Percentiles rank a stretch among this genome's conserved stretches.
Evolutionary conservation across 495 filamentous ascomycete species (phyloP).

Genomic region (Penicillium subrubescens): DNA sequence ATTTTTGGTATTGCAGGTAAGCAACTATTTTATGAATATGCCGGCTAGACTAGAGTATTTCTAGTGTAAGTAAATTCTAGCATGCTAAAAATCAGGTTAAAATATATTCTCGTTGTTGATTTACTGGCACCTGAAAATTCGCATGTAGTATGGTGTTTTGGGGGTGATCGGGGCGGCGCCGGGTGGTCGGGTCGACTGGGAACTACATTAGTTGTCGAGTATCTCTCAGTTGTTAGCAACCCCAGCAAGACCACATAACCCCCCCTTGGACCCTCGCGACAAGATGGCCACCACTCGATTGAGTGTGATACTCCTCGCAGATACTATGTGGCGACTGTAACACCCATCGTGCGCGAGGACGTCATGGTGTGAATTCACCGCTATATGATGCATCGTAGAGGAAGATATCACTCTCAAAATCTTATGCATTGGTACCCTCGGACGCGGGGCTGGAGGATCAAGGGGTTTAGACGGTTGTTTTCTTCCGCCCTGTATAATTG

Average conservation of each 20-base stretch:
- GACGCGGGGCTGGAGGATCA: not conserved
- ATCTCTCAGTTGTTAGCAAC: slow-evolving; percentile 14
- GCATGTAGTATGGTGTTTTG: no score
- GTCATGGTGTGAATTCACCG: slow-evolving; percentile 23
- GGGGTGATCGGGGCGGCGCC: no score
- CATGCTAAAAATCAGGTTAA: no score
- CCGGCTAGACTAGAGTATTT: no score
- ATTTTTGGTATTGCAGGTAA: no score
- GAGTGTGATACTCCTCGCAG: slow-evolving; percentile 10
- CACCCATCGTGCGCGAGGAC: slow-evolving; percentile 14
- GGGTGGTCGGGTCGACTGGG: no score
- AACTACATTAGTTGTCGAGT: no score
- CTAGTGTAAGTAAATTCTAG: no score
- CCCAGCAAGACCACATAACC: slow-evolving; percentile 1
- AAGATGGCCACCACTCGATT: not conserved
- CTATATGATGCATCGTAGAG: slow-evolving; percentile 27
- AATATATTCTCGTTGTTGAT: no score
- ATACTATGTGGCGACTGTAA: slow-evolving; percentile 10
- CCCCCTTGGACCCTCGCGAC: not conserved
- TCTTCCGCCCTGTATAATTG: slow-evolving; percentile 1
- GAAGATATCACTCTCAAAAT: not conserved
- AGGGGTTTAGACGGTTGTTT: not conserved
- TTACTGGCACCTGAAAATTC: no score
- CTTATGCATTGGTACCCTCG: not conserved
- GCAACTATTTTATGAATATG: no score